Evolutionary conservation across 2,329 filamentous ascomycete genomes (phyloP), one percentile per base, ranked within the genome.

Genomic region (Coniochaeta sp.): DNA sequence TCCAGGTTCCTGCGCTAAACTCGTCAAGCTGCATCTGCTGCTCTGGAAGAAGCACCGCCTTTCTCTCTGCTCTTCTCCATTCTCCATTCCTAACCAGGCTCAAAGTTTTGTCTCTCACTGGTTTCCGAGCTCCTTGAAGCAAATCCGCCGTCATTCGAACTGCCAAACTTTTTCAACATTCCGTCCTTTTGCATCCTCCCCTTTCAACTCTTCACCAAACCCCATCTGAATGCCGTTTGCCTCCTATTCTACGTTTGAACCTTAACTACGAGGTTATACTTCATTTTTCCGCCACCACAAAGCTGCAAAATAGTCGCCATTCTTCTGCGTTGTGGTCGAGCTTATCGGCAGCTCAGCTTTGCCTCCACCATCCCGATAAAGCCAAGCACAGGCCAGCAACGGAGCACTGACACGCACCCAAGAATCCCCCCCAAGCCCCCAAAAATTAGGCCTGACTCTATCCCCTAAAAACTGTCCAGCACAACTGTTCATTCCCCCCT

Each of bases 301-400:
- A 38, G 33, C 18, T 38, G 33, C 33, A 38, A n/a, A 22, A 42
- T 42, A 42, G 10, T 24, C 38, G 38, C 38, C 38, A 26, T 42
- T n/a, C 38, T 26, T 12, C 20, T n/a, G n/a, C n/a, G n/a, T n/a
- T n/a, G n/a, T n/a, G n/a, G n/a, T n/a, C 18, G 26, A 42, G 20
- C 38, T 42, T 42, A 42, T 42, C 38, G 45, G 45, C 45, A 48
- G 45, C 28, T 48, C 26, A 31, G 45, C 45, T 48, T 22, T 6
- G 9, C 9, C 27, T 48, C 45, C 45, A 30, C 26, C n/a, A 8
- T 18, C 13, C 28, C 24, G 45, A 28, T 48, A 31, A 48, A 26
- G n/a, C n/a, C n/a, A n/a, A n/a, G n/a, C n/a, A n/a, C n/a, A n/a
- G n/a, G n/a, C 16, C 26, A 46, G 26, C 42, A 30, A 4, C 45